Conservation (phyloP, 805 yeast genomes). For the Metschnikowia kofuensis region DNA sequence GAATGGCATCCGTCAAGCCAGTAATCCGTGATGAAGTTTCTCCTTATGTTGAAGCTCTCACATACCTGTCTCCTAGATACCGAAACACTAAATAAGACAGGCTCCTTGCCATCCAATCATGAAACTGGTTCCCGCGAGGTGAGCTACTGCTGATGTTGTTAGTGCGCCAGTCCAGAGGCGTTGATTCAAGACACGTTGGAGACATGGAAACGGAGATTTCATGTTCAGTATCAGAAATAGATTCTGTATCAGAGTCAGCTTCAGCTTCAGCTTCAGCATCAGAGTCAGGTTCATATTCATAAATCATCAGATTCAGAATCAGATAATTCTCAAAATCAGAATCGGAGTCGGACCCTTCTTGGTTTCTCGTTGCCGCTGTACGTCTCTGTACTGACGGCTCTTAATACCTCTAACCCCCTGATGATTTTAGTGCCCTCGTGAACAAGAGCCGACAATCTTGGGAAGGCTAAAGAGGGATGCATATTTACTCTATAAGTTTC, state of each 20-base stretch:
- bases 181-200: constrained; percentile 14
- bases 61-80: constrained; percentile 60
- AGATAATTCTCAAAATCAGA: no score
- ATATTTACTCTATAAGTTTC: no score
- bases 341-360: constrained; percentile 70
- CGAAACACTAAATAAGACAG: constrained; percentile 65
- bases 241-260: constrained; percentile 20
- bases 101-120: constrained; percentile 70
- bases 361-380: constrained; percentile 90
- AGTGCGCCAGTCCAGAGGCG: constrained; percentile 24
- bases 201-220: constrained; percentile 19
- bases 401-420: constrained; percentile 81
- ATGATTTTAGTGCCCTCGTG: constrained; percentile 98
- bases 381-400: constrained; percentile 91
- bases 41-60: constrained; percentile 60
- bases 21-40: constrained; percentile 40
- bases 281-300: no score
- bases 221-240: no score
- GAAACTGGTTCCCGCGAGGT: constrained; percentile 62
- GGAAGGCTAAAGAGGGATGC: no score
- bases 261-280: no score
- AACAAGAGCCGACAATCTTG: no score
- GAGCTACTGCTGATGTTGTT: constrained; percentile 33
- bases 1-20: constrained; percentile 26
- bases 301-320: no score